Evolutionary conservation across 202 grass and related monocot genomes (phyloP), one percentile per base, ranked within the genome.

Genomic region (Brachypodium distachyon): DNA sequence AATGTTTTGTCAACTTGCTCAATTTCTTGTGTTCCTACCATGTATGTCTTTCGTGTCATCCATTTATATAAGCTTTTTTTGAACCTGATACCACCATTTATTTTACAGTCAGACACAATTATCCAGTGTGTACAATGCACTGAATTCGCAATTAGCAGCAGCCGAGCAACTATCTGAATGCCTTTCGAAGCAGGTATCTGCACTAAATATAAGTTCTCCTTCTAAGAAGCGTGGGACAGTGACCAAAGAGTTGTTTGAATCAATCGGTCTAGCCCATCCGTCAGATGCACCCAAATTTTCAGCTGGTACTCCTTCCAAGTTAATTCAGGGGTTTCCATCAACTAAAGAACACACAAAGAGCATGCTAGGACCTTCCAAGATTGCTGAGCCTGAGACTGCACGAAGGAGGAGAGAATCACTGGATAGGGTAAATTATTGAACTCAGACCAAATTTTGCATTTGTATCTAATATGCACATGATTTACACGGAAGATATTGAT

Each of bases 121-220:
- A 74, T 86, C 90, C 70, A 98, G 95, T 56, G 91, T 94, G 47
- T 94, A 88, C 77, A 98, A 87, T 77, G 90, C 91, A 72, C 70
- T 94, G 78, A 98, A 98, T 67, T 94, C 89, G 0, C 95, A 98
- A 83, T 88, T 98, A 75, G 89, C 89, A 62, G 87, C 87, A 72
- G 95, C 95, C 19, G 95, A 98, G 54, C 89, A 94, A 84, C 80
- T 98, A 36, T 94, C 95, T 84, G 88, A 94, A 62, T 86, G 79
- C 82, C 89, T 98, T 60, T 78, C 89, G 46, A 98, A 87, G 61
- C 95, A 98, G 82, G 90, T 98, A 84, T 73, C 87, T 73, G 73
- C 25, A 47, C 83, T 97, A 73, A 90, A 92, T 78, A 89, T 97
- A 77, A 84, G 77, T 58, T 84, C 87, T 84, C 73, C 85, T 70